Base-by-base conservation (phyloP, 495 filamentous ascomycete species). In the Acidomyces sp. region DNA sequence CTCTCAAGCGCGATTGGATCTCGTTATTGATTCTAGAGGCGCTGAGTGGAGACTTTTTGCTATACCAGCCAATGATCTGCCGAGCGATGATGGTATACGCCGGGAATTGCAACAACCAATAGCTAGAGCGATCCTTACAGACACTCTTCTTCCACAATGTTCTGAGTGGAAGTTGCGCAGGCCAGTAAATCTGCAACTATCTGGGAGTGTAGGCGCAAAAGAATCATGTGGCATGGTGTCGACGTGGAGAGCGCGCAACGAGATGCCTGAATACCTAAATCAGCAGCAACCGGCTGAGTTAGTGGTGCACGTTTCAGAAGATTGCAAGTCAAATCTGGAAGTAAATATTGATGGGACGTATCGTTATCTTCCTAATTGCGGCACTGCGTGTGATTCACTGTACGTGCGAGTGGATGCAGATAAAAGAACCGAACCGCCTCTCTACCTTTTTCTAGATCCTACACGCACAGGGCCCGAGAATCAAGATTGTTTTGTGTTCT, bases 401-500 rank as follows among this genome's bases (percentile, higher is more conserved):
- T 75, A 82, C 42, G 68, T 60, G 41, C 54, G 56, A 20, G 33
- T 48, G 17, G n/a, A n/a, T n/a, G 21, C 11, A 4, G 37, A 45
- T 4, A 31, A 41, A 12, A 44, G 26, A 33, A 39, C 15, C 43
- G 34, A 42, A n/a, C 49, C 3, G 46, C 55, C 23, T 0, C 22
- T 80, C 3, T 87, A 70, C 44, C 58, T 87, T 15, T 85, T 84
- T 56, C 61, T 80, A 31, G 80, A 88, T 27, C 69, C 70, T 0
- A 56, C 60, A 2, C 66, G 62, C 26, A 57, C 65, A 9, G 66
- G 67, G 3, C 39, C 58, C 13, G 53, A 65, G 0, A 46, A 59
- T 0, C 31, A 69, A 3, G 82, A 88, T 54, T 51, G 52, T 1
- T 87, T 75, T 49, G 73, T 85, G 12, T 82, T 87, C 50, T 67